Base-by-base conservation (phyloP, 495 filamentous ascomycete genomes). In the Penicillium chermesinum region DNA sequence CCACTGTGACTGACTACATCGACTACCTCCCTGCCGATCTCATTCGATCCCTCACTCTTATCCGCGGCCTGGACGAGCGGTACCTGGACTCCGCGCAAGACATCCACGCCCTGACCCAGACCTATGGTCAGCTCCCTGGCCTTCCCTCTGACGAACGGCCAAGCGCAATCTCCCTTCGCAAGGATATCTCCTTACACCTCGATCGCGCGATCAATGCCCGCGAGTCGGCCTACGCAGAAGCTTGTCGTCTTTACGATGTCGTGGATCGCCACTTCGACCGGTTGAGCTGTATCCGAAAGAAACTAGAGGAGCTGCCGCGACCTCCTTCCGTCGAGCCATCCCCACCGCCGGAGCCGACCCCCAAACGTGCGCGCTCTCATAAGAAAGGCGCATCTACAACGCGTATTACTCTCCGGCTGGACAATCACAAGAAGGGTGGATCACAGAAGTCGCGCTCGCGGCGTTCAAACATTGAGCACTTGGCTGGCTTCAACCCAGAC, bases 1-100 rank as follows among this genome's bases (percentile, higher is more conserved):
- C 90, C 7, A 93, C 89, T 44, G 85, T 96, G 13, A 91, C 86
- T 51, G 93, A 98, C 70, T 98, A 90, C 66, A 84, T 95, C 57
- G 93, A 96, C 66, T 95, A 86, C 66, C 87, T 97, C 15, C 91
- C 93, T 13, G 86, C 90, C 22, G 94, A 97, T 67, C 82, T 97
- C 49, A 79, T 84, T 48, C 89, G 93, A 53, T 95, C 93, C 45
- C 76, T 98, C 36, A 89, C 86, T 40, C 79, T 96, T 41, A 89
- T 98, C 53, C 78, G 83, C 53, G 82, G 89, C 42, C 84, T 96
- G 44, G 88, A 95, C 63, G 67, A 81, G 41, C 78, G 76, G 33
- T 90, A 91, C 60, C 55, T 76, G 16, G 74, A 84, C 13, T 76
- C 81, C 15, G 84, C 86, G 14, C 64, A 79, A 36, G 68, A 71